Percentiles rank a stretch among this genome's conserved stretches.
phyloP scores from a whole-genome alignment of 495 filamentous ascomycete species.

The Neurospora sp. region DNA sequence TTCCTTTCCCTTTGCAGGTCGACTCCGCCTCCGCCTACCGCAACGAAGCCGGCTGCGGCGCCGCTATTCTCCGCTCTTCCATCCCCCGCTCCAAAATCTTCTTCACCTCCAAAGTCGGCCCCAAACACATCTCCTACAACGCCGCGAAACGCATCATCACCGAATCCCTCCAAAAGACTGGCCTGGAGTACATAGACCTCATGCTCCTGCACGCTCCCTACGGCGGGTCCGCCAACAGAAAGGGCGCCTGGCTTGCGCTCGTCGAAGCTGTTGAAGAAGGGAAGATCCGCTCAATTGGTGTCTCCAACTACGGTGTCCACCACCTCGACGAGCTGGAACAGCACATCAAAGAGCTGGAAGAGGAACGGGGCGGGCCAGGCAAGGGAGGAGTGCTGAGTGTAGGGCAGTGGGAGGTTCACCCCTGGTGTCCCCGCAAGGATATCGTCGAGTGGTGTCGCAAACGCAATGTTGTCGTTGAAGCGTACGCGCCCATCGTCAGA shows the following conservation, averaged over 20 bases:
- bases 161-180: slow-evolving; percentile 39
- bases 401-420: slow-evolving; percentile 84
- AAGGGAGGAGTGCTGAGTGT: slow-evolving; percentile 67
- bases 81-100: slow-evolving; percentile 56
- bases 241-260: slow-evolving; percentile 53
- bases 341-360: slow-evolving; percentile 58
- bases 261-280: slow-evolving; percentile 53
- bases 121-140: slow-evolving; percentile 31
- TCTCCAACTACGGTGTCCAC: slow-evolving; percentile 58
- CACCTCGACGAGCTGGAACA: slow-evolving; percentile 64
- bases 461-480: slow-evolving; percentile 61
- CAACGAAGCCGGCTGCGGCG: slow-evolving; percentile 57
- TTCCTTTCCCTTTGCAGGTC: slow-evolving; percentile 28
- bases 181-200: slow-evolving; percentile 53
- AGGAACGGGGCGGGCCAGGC: slow-evolving; percentile 34
- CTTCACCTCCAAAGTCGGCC: slow-evolving; percentile 62
- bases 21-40: slow-evolving; percentile 63
- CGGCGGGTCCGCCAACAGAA: slow-evolving; percentile 43
- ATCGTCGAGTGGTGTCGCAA: slow-evolving; percentile 66
- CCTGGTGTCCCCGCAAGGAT: slow-evolving; percentile 69
- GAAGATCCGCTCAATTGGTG: slow-evolving; percentile 53
- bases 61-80: slow-evolving; percentile 43
- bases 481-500: slow-evolving; percentile 70
- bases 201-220: slow-evolving; percentile 54
- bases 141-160: slow-evolving; percentile 39